Conservation (phyloP, 2,329 filamentous ascomycete genomes). For the Diplocarpon mali region DNA sequence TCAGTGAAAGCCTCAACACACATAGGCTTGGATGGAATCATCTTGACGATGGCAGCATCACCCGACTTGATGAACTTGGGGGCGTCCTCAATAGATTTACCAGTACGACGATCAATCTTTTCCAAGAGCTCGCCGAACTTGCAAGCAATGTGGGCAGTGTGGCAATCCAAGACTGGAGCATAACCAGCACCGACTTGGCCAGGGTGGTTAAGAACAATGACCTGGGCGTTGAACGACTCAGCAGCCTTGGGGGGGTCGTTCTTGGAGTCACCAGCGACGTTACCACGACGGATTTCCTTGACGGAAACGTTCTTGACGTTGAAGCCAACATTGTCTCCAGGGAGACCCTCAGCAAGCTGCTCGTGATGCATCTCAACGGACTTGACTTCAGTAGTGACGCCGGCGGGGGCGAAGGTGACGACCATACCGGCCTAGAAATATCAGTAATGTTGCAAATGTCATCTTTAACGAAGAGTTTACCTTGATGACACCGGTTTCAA, state of each 20-base stretch:
- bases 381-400: constrained; percentile 99
- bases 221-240: constrained; percentile 97
- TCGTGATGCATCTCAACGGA: constrained; percentile 99
- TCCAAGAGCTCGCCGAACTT: constrained; percentile 98
- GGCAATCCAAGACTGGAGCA: constrained; percentile 98
- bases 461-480: background rate
- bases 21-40: constrained; percentile 99
- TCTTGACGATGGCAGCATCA: constrained; percentile 99
- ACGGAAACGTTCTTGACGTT: constrained; percentile 99
- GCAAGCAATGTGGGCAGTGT: constrained; percentile 99
- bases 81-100: constrained; percentile 81
- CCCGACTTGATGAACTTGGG: constrained; percentile 99
- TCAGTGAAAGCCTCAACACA: constrained; percentile 99
- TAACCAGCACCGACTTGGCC: constrained; percentile 99
- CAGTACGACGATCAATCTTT: constrained; percentile 99
- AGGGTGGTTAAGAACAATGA: constrained; percentile 99
- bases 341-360: constrained; percentile 88
- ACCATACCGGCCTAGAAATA: constrained; percentile 55
- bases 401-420: constrained; percentile 96
- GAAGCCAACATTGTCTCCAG: constrained; percentile 99
- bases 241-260: constrained; percentile 87
- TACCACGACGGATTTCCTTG: constrained; percentile 99
- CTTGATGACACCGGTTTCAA: constrained; percentile 94
- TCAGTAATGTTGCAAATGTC: background rate
- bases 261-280: constrained; percentile 99